Evolutionary conservation across 352 stramenopile genomes (phyloP).

Genomic region (Phytophthora nicotianae): DNA sequence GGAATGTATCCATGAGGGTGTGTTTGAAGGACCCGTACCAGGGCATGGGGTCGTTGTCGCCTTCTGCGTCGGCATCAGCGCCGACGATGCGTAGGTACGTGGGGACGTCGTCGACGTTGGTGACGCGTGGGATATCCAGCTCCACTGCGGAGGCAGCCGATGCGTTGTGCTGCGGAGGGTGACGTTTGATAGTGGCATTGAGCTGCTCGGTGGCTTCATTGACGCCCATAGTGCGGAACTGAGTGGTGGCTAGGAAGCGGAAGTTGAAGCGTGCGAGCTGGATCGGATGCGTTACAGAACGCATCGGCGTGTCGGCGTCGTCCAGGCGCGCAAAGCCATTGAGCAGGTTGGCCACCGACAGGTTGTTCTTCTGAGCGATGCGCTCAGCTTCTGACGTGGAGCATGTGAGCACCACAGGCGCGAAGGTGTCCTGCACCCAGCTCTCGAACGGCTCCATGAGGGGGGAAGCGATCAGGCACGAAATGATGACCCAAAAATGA

Average conservation of each 20-base stretch:
- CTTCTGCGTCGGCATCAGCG: conserved; percentile 42
- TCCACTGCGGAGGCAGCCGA: conserved; percentile 44
- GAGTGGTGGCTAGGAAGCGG: conserved; percentile 63
- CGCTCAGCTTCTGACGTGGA: conserved; percentile 78
- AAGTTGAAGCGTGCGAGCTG: conserved; percentile 75
- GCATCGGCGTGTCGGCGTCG: conserved; percentile 70
- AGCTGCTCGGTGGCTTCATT: conserved; percentile 63
- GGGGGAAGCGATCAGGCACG: neutral
- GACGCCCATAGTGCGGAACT: conserved; percentile 55
- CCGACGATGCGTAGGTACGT: conserved; percentile 68
- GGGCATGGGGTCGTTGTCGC: conserved; percentile 53
- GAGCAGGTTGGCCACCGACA: conserved; percentile 75
- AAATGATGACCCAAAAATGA: too few species aligned
- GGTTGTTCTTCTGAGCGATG: conserved; percentile 82
- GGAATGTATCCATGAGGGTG: conserved; percentile 82
- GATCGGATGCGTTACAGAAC: conserved; percentile 74
- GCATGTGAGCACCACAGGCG: conserved; percentile 82
- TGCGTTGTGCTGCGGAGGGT: conserved; percentile 45
- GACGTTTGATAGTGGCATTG: conserved; percentile 62
- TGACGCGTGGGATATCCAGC: conserved; percentile 67
- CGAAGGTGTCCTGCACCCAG: conserved; percentile 82
- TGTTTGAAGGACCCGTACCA: conserved; percentile 86
- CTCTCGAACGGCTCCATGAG: conserved; percentile 62
- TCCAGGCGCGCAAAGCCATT: conserved; percentile 73
- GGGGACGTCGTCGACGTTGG: conserved; percentile 64